Base-by-base conservation (phyloP, 371 early-diverging fungal species). In the Apophysomyces variabilis region DNA sequence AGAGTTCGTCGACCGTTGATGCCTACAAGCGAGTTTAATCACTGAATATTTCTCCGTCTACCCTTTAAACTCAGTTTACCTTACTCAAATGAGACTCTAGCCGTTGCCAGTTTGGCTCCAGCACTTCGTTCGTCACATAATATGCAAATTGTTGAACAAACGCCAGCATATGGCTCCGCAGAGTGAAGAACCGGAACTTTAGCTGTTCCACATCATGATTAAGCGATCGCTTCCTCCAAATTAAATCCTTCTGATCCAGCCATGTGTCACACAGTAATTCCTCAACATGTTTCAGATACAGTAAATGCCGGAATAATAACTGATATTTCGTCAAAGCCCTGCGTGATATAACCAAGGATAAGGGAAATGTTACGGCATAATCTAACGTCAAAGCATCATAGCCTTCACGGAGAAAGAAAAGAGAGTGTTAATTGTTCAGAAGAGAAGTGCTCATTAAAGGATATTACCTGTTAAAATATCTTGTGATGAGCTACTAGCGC, bases 251-350 rank as follows among this genome's bases (percentile, higher is more conserved):
- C 64, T 89, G 88, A 43, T 85, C 85, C 45, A 74, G 77, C 97
- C 97, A 98, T 5, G 87, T 78, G 21, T 75, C 69, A 37, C 89
- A 86, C 54, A 98, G 75, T 21, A 87, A 73, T 57, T 92, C 90
- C 72, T 97, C 97, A 1, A 92, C 86, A 64, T 93, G 89, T 69
- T 95, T 95, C 70, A 96, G 83, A 46, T 88, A 84, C 38, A 98
- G 74, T 13, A 98, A 77, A 72, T 95, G 93, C 12, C 98, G 89
- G 76, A 96, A 96, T 37, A 98, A 72, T 4, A 96, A 79, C 69
- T 94, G 95, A 73, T 99, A 98, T 73, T 96, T 96, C 7, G 90
- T 88, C 58, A 96, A 72, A 3, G 93, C 87, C 54, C 89, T 90
- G 61, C 87, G 87, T 41, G 92, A 92, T 45, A 99, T 86, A 3